These are phyloP conservation scores for Pyrus communis DNA, from an alignment of 306 rosid species.

Conservation along the genomic window DNA sequence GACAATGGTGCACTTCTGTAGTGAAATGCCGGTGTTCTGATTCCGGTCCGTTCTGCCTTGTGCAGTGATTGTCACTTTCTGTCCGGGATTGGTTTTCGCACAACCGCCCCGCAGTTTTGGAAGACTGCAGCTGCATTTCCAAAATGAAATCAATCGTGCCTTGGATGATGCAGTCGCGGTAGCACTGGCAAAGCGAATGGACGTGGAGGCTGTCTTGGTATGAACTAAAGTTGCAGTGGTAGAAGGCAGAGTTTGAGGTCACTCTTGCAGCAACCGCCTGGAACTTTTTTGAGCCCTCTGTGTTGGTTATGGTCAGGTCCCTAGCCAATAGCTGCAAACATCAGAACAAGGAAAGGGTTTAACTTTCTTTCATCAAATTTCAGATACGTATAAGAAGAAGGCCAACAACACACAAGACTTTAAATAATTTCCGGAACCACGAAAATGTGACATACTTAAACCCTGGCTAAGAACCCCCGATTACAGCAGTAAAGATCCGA, in stretches of 20 bases:
- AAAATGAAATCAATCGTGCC: slow-evolving; percentile 10
- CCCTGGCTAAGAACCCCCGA: too few relatives aligned
- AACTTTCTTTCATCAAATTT: too few relatives aligned
- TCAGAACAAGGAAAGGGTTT: too few relatives aligned
- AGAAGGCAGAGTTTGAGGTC: neutral
- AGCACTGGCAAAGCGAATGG: neutral
- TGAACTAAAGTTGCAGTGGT: neutral
- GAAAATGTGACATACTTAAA: neutral
- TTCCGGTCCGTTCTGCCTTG: slow-evolving; percentile 4
- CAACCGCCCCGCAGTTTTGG: neutral
- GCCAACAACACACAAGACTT: neutral
- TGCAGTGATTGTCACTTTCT: neutral
- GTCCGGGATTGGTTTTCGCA: neutral
- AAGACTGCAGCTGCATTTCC: slow-evolving; percentile 2
- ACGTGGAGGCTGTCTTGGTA: slow-evolving; percentile 2
- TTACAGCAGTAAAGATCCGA: too few relatives aligned
- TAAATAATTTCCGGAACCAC: too few relatives aligned
- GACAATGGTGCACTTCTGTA: neutral
- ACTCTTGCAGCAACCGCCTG: slow-evolving; percentile 1
- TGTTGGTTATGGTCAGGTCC: neutral
- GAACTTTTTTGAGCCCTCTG: neutral
- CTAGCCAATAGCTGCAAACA: neutral
- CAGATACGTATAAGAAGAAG: neutral
- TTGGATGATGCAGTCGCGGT: neutral
- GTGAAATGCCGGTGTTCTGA: neutral